These are phyloP conservation scores for Hanseniaspora thailandica DNA, from an alignment of 805 yeast species.

Conservation along the genomic window DNA sequence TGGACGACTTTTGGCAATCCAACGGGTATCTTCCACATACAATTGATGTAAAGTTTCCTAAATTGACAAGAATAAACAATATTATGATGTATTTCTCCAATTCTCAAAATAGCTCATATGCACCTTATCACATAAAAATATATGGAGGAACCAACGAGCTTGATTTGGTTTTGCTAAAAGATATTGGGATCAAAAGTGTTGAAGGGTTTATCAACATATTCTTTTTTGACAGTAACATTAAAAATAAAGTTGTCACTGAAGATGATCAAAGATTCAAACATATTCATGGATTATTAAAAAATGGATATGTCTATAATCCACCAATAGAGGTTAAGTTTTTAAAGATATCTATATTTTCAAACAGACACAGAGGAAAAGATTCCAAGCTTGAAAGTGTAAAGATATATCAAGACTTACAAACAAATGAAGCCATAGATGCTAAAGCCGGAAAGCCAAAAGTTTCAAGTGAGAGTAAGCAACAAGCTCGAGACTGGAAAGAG, in stretches of 20 bases:
- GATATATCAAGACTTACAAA: conserved; percentile 33
- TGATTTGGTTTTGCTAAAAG: conserved; percentile 24
- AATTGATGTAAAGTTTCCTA: conserved; percentile 67
- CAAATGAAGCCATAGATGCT: neutral
- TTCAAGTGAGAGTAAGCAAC: neutral
- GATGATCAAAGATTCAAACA: conserved; percentile 19
- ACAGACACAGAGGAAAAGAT: conserved; percentile 94
- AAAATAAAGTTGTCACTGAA: conserved; percentile 21
- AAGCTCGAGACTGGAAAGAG: neutral
- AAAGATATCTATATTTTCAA: conserved; percentile 30
- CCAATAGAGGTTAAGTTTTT: conserved; percentile 4
- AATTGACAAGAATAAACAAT: conserved; percentile 55
- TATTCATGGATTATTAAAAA: conserved; percentile 21
- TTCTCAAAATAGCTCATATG: conserved; percentile 75
- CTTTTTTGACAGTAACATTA: neutral
- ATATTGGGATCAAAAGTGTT: conserved; percentile 21
- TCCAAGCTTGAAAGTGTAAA: conserved; percentile 73
- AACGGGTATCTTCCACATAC: conserved; percentile 87
- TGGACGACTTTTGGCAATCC: conserved; percentile 80
- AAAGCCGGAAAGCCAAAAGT: neutral
- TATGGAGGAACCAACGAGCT: conserved; percentile 27
- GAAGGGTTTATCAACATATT: conserved; percentile 25
- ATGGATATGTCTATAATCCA: conserved; percentile 22
- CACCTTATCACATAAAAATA: conserved; percentile 43
- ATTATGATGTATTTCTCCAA: conserved; percentile 63